A percentile compares a stretch with the other conserved stretches of the same genome.
Conservation (phyloP, 2,329 filamentous ascomycete genomes). For the Exophiala sideris region DNA sequence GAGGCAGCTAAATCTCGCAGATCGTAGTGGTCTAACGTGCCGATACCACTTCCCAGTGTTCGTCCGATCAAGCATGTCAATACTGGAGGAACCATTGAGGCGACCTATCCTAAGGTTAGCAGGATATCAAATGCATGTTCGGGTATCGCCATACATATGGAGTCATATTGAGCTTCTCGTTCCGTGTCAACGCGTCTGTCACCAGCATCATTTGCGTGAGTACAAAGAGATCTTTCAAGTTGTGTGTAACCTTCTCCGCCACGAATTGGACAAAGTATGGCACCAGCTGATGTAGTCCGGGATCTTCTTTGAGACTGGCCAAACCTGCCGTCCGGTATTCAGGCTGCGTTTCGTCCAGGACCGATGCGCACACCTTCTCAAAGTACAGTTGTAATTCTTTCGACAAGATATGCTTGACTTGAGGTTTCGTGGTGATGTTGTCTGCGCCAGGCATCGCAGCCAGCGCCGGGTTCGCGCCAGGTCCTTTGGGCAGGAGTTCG, state of each 20-base stretch:
- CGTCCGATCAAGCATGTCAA: slow-evolving; percentile 87
- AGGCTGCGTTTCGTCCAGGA: slow-evolving; percentile 83
- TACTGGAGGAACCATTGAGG: slow-evolving; percentile 75
- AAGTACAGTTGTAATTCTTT: slow-evolving; percentile 97
- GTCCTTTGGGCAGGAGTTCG: slow-evolving; percentile 84
- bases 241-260: slow-evolving; percentile 92
- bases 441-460: slow-evolving; percentile 81
- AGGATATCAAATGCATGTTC: neutral
- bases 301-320: slow-evolving; percentile 80
- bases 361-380: slow-evolving; percentile 84
- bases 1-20: slow-evolving; percentile 82
- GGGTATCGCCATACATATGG: slow-evolving; percentile 52
- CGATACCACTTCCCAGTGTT: slow-evolving; percentile 62
- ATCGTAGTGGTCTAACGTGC: slow-evolving; percentile 63
- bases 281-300: slow-evolving; percentile 88
- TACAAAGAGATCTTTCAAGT: slow-evolving; percentile 82
- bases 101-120: slow-evolving; percentile 41
- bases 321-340: slow-evolving; percentile 83
- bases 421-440: slow-evolving; percentile 77
- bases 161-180: slow-evolving; percentile 72
- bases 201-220: slow-evolving; percentile 91
- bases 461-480: slow-evolving; percentile 79
- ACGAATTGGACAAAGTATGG: slow-evolving; percentile 97
- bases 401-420: slow-evolving; percentile 92
- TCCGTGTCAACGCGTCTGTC: slow-evolving; percentile 77